These are phyloP conservation scores for Citeromyces nyonsensis DNA, from an alignment of 805 yeast genomes.

Conservation along the genomic window DNA sequence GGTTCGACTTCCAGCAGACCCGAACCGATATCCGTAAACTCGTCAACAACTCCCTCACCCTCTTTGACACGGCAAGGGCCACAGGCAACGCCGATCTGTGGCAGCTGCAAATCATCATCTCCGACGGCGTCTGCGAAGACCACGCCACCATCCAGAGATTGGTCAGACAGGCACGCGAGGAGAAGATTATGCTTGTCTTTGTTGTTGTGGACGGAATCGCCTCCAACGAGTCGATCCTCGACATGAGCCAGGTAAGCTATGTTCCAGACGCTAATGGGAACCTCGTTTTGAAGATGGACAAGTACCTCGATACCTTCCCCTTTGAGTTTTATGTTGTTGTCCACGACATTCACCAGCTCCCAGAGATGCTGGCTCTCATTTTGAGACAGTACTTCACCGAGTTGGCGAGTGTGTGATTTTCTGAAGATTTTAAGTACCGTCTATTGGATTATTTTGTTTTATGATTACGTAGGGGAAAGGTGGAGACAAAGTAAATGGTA, in stretches of 20 bases:
- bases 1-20: conserved; percentile 83
- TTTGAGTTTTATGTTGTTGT: conserved; percentile 95
- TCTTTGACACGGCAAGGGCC: conserved; percentile 28
- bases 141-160: conserved; percentile 71
- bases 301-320: conserved; percentile 87
- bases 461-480: too few species aligned
- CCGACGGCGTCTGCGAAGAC: conserved; percentile 96
- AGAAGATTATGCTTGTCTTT: conserved; percentile 86
- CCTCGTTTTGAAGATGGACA: conserved; percentile 60
- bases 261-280: conserved; percentile 56
- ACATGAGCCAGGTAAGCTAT: conserved; percentile 87
- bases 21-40: conserved; percentile 72
- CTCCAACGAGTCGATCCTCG: conserved; percentile 75
- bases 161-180: conserved; percentile 85
- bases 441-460: too few species aligned
- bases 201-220: conserved; percentile 85
- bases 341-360: conserved; percentile 74
- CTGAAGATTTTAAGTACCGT: too few species aligned
- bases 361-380: conserved; percentile 79
- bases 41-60: conserved; percentile 52
- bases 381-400: conserved; percentile 87
- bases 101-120: conserved; percentile 85
- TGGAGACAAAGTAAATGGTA: too few species aligned
- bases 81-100: conserved; percentile 57
- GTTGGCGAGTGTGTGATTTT: conserved; percentile 17